Percentiles rank a stretch among this genome's conserved stretches.
Evolutionary conservation across 768 basidiomycete species (phyloP).

Genomic region (Termitomyces sp.): DNA sequence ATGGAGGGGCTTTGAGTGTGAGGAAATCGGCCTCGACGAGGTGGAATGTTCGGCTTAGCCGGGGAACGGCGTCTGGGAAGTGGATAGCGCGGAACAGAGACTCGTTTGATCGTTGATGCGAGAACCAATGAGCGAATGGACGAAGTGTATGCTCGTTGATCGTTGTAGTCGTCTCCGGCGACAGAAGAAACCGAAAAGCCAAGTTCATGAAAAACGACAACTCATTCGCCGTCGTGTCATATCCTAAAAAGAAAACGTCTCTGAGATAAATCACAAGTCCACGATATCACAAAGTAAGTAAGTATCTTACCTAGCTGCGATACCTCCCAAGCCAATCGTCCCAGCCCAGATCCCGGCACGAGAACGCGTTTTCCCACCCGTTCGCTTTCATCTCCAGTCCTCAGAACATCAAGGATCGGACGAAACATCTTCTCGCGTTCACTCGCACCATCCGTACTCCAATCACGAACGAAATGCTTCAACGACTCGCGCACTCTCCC

Average conservation of each 20-base stretch:
- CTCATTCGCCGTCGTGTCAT: slow-evolving; percentile 56
- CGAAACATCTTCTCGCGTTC: slow-evolving; percentile 54
- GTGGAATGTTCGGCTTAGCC: slow-evolving; percentile 34
- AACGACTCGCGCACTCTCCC: slow-evolving; percentile 51
- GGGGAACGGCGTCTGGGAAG: slow-evolving; percentile 61
- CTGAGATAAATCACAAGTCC: too few species aligned
- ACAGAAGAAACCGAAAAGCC: slow-evolving; percentile 53
- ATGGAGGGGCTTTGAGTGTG: slow-evolving; percentile 24
- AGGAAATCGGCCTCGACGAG: slow-evolving; percentile 60
- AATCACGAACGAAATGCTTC: slow-evolving; percentile 69
- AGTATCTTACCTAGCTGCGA: slow-evolving; percentile 44
- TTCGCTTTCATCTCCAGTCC: slow-evolving; percentile 20
- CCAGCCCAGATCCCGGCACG: slow-evolving; percentile 61
- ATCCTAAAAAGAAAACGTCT: slow-evolving; percentile 30
- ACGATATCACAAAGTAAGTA: too few species aligned
- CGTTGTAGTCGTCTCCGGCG: slow-evolving; percentile 34
- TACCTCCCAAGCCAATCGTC: slow-evolving; percentile 66
- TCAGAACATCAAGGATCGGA: slow-evolving; percentile 50
- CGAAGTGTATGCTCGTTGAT: slow-evolving; percentile 46
- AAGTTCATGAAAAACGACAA: slow-evolving; percentile 64
- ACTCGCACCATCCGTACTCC: slow-evolving; percentile 46
- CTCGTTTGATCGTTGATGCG: slow-evolving; percentile 51
- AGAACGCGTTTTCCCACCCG: slow-evolving; percentile 39
- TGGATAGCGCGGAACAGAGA: slow-evolving; percentile 45
- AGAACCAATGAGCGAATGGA: slow-evolving; percentile 67